Conservation (phyloP, 208 protist genomes). For the Paratrypanosoma confusum region DNA sequence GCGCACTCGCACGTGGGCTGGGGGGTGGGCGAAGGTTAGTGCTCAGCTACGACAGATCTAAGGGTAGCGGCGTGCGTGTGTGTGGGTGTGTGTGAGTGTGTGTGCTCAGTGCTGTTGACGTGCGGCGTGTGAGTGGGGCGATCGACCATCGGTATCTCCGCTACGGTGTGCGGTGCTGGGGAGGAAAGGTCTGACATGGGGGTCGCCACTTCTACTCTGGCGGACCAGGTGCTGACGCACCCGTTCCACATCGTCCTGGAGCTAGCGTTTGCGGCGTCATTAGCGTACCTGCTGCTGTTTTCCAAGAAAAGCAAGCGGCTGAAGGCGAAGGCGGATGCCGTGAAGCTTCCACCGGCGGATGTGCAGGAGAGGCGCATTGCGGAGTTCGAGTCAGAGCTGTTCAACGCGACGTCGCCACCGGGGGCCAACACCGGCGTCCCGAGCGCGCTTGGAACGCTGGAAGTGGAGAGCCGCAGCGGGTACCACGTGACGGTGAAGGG, state of each 20-base stretch:
- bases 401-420: constrained; percentile 24
- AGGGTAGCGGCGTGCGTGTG: no score
- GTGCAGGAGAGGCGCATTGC: constrained; percentile 70
- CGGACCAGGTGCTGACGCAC: constrained; percentile 32
- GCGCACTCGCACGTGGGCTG: no score
- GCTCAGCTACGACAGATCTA: no score
- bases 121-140: no score
- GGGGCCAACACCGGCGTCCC: constrained; percentile 36
- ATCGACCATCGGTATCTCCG: no score
- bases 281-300: constrained; percentile 32
- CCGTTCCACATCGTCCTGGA: constrained; percentile 61
- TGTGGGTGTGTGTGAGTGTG: no score
- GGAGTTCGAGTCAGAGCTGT: constrained; percentile 43
- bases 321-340: background rate
- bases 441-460: constrained; percentile 24
- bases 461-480: constrained; percentile 37
- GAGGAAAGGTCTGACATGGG: no score
- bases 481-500: constrained; percentile 47
- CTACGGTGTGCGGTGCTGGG: no score
- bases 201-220: constrained; percentile 2
- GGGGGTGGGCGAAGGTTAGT: no score
- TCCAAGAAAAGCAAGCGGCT: constrained; percentile 4
- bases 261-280: constrained; percentile 34
- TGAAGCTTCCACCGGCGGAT: constrained; percentile 46
- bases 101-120: no score